Conservation (phyloP, 768 basidiomycete genomes). For the Multifurca ochricompacta region DNA sequence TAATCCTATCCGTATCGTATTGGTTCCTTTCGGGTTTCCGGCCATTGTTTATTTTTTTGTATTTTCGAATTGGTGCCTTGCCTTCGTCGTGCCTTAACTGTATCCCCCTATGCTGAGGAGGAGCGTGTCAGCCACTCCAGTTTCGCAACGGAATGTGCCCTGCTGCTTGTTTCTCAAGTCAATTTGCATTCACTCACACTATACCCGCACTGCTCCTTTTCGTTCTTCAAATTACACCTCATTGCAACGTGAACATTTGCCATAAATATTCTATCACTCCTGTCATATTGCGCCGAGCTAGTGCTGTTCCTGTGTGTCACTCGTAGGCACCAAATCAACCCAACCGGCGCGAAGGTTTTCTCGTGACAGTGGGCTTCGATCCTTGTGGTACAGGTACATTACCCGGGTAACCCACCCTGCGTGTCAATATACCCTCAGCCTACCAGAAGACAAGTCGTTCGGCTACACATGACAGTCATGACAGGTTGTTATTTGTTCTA, state of each 20-base stretch:
- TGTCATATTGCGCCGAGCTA: too few relatives aligned
- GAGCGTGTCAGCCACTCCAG: background rate
- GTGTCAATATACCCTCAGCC: too few relatives aligned
- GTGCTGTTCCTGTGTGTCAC: background rate
- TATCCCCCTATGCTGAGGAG: background rate
- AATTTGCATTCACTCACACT: background rate
- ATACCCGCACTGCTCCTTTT: conserved; percentile 3
- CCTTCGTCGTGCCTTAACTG: background rate
- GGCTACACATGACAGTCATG: too few relatives aligned
- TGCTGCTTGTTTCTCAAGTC: background rate
- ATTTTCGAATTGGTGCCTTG: background rate
- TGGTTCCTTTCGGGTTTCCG: background rate
- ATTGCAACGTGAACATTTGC: background rate
- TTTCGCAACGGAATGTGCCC: background rate
- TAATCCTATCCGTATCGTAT: background rate
- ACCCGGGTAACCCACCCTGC: too few relatives aligned
- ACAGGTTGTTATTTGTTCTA: too few relatives aligned
- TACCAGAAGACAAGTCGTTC: too few relatives aligned
- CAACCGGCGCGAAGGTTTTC: too few relatives aligned
- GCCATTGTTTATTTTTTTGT: background rate
- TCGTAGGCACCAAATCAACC: background rate
- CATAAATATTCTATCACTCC: background rate
- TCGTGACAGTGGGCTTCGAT: too few relatives aligned
- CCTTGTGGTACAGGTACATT: too few relatives aligned
- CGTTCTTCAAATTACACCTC: background rate